Evolutionary conservation across 2,329 filamentous ascomycete species (phyloP), one percentile per base, ranked within the genome.

Genomic region (Colletotrichum paranaense): DNA sequence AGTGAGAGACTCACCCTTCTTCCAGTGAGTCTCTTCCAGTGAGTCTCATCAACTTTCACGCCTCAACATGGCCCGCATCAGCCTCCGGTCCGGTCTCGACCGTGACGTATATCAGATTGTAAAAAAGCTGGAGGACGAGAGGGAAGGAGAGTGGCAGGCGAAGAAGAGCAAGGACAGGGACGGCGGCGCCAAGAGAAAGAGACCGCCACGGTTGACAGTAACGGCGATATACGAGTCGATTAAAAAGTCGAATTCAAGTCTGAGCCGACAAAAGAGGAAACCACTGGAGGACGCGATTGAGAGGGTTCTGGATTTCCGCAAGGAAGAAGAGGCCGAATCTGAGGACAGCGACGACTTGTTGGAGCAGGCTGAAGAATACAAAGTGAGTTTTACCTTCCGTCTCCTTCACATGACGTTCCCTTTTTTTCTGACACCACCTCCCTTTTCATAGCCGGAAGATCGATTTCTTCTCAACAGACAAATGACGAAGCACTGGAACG

Each of bases 251-350:
- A 98, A 98, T 81, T 97, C 95, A 0, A 95, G 93, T 77, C 84
- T 98, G 26, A 94, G 94, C 75, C 88, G 97, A 26, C 91, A 93
- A 76, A 95, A 94, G 52, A 97, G 97, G 82, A 92, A 92, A 74
- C 87, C 93, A 0, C 84, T 98, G 1, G 94, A 98, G 81, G 94
- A 97, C 75, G 93, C 93, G 46, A 94, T 98, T 75, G 95, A 97
- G 74, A 88, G 94, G 8, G 94, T 95, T 0, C 84, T 98, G 19
- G 89, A 92, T 8, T 90, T 95, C 22, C 86, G 96, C 5, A 92
- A 92, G 76, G 90, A 94, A 76, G 89, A 92, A 73, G 81, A 86
- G 16, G 88, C 86, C 59, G 88, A 89, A 28, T 88, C 86, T 62
- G 88, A 89, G 32, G 89, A 88, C 4, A 85, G 87, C 35, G 87